Evolutionary conservation across 495 filamentous ascomycete species (phyloP).

Genomic region (Hamigera avellanea): DNA sequence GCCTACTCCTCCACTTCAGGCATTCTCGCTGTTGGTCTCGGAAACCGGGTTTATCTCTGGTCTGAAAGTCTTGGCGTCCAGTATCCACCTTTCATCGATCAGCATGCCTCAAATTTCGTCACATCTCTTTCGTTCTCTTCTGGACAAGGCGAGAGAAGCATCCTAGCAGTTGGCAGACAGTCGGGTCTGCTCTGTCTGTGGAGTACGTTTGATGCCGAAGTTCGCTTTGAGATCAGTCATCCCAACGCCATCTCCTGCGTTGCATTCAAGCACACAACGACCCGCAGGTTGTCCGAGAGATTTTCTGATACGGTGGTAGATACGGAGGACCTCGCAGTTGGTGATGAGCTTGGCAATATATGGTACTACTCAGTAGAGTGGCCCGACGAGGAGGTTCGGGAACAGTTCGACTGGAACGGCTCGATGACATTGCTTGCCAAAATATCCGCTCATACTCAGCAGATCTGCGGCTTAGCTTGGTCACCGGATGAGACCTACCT

Average conservation of each 20-base stretch:
- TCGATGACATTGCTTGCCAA: constrained; percentile 65
- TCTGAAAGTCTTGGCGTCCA: constrained; percentile 54
- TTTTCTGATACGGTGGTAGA: constrained; percentile 20
- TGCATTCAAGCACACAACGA: constrained; percentile 47
- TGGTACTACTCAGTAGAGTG: constrained; percentile 90
- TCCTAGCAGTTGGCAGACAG: constrained; percentile 76
- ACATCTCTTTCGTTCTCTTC: constrained; percentile 88
- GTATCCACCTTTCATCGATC: constrained; percentile 30
- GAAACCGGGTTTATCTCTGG: constrained; percentile 80
- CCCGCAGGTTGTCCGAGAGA: constrained; percentile 26
- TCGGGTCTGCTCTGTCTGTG: constrained; percentile 53
- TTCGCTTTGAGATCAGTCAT: constrained; percentile 65
- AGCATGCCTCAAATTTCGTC: constrained; percentile 44
- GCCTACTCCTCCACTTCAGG: constrained; percentile 67
- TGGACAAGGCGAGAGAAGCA: constrained; percentile 57
- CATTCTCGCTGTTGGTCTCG: constrained; percentile 75
- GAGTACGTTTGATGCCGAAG: constrained; percentile 44
- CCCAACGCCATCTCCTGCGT: constrained; percentile 64
- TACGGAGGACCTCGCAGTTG: constrained; percentile 72
- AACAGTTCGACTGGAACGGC: constrained; percentile 57
- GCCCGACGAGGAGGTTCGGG: constrained; percentile 38
- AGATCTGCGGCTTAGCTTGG: constrained; percentile 89
- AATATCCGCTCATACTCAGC: constrained; percentile 72
- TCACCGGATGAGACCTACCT: constrained; percentile 65
- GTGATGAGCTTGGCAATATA: constrained; percentile 75